phyloP scores from a whole-genome alignment of 768 basidiomycete species.

The Cubamyces lactineus region DNA sequence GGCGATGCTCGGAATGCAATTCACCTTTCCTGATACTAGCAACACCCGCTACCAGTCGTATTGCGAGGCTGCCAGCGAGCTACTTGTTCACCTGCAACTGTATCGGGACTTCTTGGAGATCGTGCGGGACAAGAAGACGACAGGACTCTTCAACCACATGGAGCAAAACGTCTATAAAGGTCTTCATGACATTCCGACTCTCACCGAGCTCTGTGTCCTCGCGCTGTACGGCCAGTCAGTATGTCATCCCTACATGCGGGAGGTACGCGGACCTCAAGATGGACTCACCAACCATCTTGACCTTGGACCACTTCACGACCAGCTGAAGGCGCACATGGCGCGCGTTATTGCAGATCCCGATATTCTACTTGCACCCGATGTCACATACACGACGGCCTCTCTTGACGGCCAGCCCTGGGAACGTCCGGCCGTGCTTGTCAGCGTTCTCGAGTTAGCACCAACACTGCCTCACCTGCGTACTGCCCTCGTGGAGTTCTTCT shows the following conservation, averaged over 20 bases:
- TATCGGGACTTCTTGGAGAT: slow-evolving; percentile 35
- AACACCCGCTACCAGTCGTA: slow-evolving; percentile 42
- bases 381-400: slow-evolving; percentile 7
- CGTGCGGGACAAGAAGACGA: slow-evolving; percentile 37
- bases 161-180: slow-evolving; percentile 32
- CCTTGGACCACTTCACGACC: slow-evolving; percentile 24
- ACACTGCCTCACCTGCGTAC: slow-evolving; percentile 21
- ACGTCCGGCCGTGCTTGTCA: slow-evolving; percentile 11
- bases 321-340: slow-evolving; percentile 20
- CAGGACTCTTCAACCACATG: slow-evolving; percentile 37
- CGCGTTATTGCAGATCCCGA: slow-evolving; percentile 29
- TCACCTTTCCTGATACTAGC: slow-evolving; percentile 40
- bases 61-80: slow-evolving; percentile 32
- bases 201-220: slow-evolving; percentile 27
- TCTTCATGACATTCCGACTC: slow-evolving; percentile 22
- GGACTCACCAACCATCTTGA: slow-evolving; percentile 18
- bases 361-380: slow-evolving; percentile 23
- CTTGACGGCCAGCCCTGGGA: slow-evolving; percentile 26
- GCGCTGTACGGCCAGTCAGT: slow-evolving; percentile 24
- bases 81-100: slow-evolving; percentile 31
- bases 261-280: slow-evolving; percentile 11
- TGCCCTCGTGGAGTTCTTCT: slow-evolving; percentile 26
- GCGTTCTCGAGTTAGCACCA: slow-evolving; percentile 14
- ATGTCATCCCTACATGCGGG: slow-evolving; percentile 24
- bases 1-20: slow-evolving; percentile 21